phyloP scores from a whole-genome alignment of 1,284 basidiomycete genomes.

The Boletellus deceptivus region DNA sequence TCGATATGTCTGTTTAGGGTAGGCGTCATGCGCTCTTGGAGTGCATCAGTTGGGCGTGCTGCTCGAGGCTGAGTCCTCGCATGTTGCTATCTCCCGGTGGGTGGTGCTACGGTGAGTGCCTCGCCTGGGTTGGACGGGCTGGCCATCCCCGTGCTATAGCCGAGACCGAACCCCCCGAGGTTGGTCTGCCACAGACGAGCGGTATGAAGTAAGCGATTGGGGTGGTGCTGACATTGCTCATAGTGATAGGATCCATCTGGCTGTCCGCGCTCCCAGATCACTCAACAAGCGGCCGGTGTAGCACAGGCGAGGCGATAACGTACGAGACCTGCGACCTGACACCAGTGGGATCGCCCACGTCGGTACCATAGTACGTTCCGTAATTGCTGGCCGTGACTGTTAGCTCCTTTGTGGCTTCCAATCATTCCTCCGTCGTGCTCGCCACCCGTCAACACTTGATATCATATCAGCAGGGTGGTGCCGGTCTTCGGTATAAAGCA shows the following conservation, averaged over 20 bases:
- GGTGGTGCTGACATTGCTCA: too few relatives aligned
- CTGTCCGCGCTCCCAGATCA: too few relatives aligned
- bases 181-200: background rate
- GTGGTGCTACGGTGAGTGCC: background rate
- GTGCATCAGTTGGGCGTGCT: too few relatives aligned
- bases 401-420: slow-evolving; percentile 1
- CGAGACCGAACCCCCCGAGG: background rate
- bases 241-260: too few relatives aligned
- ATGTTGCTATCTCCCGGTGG: background rate
- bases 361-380: background rate
- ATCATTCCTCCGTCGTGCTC: background rate
- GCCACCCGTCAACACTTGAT: too few relatives aligned
- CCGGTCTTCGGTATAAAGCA: slow-evolving; percentile 8
- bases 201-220: too few relatives aligned
- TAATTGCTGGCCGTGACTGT: background rate
- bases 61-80: background rate
- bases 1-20: slow-evolving; percentile 31
- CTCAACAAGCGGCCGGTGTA: too few relatives aligned
- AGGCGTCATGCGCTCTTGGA: slow-evolving; percentile 12
- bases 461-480: background rate
- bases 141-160: background rate
- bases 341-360: slow-evolving; percentile 20
- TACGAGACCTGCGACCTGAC: slow-evolving; percentile 12
- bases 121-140: background rate
- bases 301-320: slow-evolving; percentile 22